A percentile compares a stretch with the other conserved stretches of the same genome.
phyloP scores from a whole-genome alignment of 192 early-diverging fungal species.

The Oehlia diaphana region DNA sequence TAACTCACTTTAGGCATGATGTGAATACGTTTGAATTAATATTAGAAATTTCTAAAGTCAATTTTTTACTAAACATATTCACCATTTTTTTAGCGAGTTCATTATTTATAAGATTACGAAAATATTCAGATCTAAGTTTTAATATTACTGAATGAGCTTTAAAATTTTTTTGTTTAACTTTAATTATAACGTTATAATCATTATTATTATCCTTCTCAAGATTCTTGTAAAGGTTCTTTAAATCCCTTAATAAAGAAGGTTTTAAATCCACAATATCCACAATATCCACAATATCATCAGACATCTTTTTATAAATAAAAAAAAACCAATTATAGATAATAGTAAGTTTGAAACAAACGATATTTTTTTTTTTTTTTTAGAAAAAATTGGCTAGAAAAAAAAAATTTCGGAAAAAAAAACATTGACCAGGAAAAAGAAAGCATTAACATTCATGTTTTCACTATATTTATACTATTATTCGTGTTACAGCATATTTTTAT shows the following conservation, averaged over 20 bases:
- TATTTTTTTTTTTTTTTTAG: no score
- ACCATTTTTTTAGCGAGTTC: no score
- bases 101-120: background rate
- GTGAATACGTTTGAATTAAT: background rate
- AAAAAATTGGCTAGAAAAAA: no score
- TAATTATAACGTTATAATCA: slow-evolving; percentile 7
- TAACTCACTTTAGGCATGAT: background rate
- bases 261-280: background rate
- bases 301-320: background rate
- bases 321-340: background rate
- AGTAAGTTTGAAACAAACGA: no score
- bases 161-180: background rate
- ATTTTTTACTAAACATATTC: no score
- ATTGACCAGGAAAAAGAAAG: no score
- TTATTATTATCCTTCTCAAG: background rate
- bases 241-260: background rate
- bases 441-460: no score
- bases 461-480: no score
- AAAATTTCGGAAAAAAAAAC: no score
- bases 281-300: background rate
- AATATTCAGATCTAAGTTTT: background rate
- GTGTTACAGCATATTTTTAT: no score
- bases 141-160: slow-evolving; percentile 4
- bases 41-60: background rate
- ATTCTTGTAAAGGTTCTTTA: background rate